Conservation (phyloP, 441 rosid genomes). For the Breynia disticha region DNA sequence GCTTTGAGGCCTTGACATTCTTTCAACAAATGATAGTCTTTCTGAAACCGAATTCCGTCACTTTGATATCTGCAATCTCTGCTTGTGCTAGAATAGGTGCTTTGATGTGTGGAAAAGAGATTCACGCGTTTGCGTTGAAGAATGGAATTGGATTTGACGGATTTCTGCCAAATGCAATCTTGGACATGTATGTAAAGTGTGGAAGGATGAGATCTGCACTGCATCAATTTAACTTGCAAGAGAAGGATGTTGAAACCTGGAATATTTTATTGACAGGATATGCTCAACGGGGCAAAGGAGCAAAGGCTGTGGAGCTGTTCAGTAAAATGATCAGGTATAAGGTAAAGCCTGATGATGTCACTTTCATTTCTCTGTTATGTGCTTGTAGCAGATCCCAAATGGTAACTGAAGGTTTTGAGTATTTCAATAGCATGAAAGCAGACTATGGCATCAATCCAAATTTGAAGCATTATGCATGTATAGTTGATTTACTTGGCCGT, state of each 20-base stretch:
- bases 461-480: constrained; percentile 79
- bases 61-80: constrained; percentile 60
- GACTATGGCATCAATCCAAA: constrained; percentile 44
- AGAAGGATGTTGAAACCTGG: constrained; percentile 72
- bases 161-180: constrained; percentile 67
- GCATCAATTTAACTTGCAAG: constrained; percentile 56
- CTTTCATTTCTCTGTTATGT: constrained; percentile 67
- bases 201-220: constrained; percentile 68
- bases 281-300: constrained; percentile 58
- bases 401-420: constrained; percentile 64
- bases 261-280: constrained; percentile 74
- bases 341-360: constrained; percentile 57
- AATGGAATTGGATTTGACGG: constrained; percentile 50
- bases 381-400: constrained; percentile 79
- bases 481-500: constrained; percentile 86
- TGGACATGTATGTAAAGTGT: constrained; percentile 81
- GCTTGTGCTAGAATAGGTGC: constrained; percentile 88
- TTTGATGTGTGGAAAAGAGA: constrained; percentile 80
- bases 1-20: constrained; percentile 71
- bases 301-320: constrained; percentile 45
- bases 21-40: constrained; percentile 56
- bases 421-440: constrained; percentile 48
- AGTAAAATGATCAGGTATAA: constrained; percentile 47
- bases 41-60: constrained; percentile 59
- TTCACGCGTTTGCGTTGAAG: constrained; percentile 72